These are phyloP conservation scores for Diutina sp. DNA, from an alignment of 1,139 yeast genomes.

Conservation along the genomic window DNA sequence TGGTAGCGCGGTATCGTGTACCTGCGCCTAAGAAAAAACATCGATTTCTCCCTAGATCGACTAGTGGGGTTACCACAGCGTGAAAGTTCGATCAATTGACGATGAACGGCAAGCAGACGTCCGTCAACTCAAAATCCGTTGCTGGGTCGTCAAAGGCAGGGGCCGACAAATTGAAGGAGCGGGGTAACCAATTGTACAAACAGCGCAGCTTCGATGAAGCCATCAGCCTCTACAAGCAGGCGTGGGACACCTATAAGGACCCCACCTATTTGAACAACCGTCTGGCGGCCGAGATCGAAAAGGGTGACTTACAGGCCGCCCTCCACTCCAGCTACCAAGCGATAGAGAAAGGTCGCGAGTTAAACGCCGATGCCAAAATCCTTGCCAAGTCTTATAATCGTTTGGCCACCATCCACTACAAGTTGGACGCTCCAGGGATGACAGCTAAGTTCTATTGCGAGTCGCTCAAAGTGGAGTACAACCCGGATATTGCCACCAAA, in stretches of 20 bases:
- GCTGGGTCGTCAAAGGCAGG: conserved; percentile 18
- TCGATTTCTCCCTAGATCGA: no score
- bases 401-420: conserved; percentile 71
- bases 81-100: no score
- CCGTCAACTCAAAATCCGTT: conserved; percentile 6
- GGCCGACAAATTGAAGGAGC: conserved; percentile 74
- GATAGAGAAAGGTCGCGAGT: conserved; percentile 77
- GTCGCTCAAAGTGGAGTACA: conserved; percentile 93
- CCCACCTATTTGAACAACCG: conserved; percentile 91
- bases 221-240: conserved; percentile 70
- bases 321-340: conserved; percentile 73
- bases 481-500: conserved; percentile 84
- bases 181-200: conserved; percentile 82
- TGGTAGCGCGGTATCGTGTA: no score
- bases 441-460: conserved; percentile 79
- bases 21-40: no score
- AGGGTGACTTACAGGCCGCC: conserved; percentile 85
- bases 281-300: conserved; percentile 96
- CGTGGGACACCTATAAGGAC: conserved; percentile 74
- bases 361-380: conserved; percentile 82
- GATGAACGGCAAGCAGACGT: no score
- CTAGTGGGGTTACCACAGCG: no score
- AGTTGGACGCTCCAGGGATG: conserved; percentile 54
- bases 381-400: conserved; percentile 92
- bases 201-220: conserved; percentile 87